These are phyloP conservation scores for Acanthamoeba triangularis DNA, from an alignment of 208 protist species.

Conservation along the genomic window DNA sequence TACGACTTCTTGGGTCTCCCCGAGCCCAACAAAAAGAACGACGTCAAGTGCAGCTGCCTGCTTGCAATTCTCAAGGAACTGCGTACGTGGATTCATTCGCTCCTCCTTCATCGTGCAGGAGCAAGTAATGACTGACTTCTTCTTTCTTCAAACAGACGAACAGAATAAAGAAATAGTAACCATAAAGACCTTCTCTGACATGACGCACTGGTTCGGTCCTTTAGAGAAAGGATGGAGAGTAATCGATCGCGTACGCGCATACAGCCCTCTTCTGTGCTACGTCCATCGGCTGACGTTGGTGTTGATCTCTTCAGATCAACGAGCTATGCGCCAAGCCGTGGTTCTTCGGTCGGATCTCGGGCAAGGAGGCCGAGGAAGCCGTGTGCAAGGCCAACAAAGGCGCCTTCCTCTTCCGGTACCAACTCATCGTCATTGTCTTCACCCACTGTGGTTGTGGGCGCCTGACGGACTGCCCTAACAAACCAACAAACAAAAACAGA, in stretches of 20 bases:
- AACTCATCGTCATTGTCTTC: too few relatives aligned
- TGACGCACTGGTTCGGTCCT: slow-evolving; percentile 60
- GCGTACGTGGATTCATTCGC: not conserved
- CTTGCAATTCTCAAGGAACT: slow-evolving; percentile 19
- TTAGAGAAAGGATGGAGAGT: slow-evolving; percentile 39
- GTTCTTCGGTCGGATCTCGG: slow-evolving; percentile 36
- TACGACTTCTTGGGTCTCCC: slow-evolving; percentile 13
- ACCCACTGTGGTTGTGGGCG: too few relatives aligned
- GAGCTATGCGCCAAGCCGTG: slow-evolving; percentile 23
- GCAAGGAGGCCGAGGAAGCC: slow-evolving; percentile 46
- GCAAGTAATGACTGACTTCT: not conserved
- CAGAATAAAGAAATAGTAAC: slow-evolving; percentile 24
- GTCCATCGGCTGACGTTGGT: too few relatives aligned
- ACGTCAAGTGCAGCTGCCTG: slow-evolving; percentile 23
- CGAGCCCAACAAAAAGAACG: slow-evolving; percentile 41
- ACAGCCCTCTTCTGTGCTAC: too few relatives aligned
- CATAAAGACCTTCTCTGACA: slow-evolving; percentile 48
- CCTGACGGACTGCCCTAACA: too few relatives aligned
- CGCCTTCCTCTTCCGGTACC: slow-evolving; percentile 61
- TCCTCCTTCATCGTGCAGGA: too few relatives aligned
- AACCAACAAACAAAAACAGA: not conserved
- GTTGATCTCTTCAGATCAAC: too few relatives aligned
- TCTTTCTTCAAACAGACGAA: slow-evolving; percentile 22
- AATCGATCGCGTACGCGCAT: slow-evolving; percentile 15
- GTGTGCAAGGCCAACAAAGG: not conserved